phyloP scores from a whole-genome alignment of 2,329 filamentous ascomycete species.

The Botrytis fragariae region DNA sequence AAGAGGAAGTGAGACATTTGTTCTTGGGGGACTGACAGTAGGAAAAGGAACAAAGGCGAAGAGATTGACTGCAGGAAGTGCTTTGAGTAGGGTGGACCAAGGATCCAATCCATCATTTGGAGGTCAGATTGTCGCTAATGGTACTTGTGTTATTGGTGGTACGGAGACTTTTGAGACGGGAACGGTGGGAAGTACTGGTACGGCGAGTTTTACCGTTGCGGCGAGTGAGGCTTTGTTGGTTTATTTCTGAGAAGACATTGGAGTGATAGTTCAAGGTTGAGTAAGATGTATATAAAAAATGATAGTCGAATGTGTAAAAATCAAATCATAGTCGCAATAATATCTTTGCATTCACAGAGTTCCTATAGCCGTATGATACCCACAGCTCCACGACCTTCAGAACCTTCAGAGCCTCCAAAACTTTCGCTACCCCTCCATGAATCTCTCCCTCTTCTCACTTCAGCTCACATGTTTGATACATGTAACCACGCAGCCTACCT shows the following conservation, averaged over 20 bases:
- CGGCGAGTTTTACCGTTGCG: constrained; percentile 43
- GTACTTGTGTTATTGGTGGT: constrained; percentile 45
- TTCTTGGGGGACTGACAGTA: constrained; percentile 26
- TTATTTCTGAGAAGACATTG: constrained; percentile 39
- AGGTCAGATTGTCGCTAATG: constrained; percentile 47
- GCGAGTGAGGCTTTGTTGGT: constrained; percentile 51
- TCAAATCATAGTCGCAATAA: background rate
- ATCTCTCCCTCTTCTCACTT: background rate
- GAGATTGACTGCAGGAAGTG: constrained; percentile 43
- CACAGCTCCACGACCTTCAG: too few relatives aligned
- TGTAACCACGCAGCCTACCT: accelerated
- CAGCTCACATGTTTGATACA: background rate
- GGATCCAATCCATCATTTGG: constrained; percentile 46
- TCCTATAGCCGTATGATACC: background rate
- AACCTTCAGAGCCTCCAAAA: too few relatives aligned
- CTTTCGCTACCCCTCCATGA: background rate
- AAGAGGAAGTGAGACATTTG: constrained; percentile 29
- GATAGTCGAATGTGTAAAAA: background rate
- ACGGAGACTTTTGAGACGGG: constrained; percentile 42
- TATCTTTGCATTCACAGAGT: background rate
- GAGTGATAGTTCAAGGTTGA: background rate
- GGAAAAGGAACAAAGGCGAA: constrained; percentile 26
- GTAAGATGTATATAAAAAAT: background rate
- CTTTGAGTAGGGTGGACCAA: constrained; percentile 45
- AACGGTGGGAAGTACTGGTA: constrained; percentile 38